A percentile compares a stretch with the other conserved stretches of the same genome.
phyloP scores from a whole-genome alignment of 2,329 filamentous ascomycete genomes.

The Pestalotiopsis sp. region DNA sequence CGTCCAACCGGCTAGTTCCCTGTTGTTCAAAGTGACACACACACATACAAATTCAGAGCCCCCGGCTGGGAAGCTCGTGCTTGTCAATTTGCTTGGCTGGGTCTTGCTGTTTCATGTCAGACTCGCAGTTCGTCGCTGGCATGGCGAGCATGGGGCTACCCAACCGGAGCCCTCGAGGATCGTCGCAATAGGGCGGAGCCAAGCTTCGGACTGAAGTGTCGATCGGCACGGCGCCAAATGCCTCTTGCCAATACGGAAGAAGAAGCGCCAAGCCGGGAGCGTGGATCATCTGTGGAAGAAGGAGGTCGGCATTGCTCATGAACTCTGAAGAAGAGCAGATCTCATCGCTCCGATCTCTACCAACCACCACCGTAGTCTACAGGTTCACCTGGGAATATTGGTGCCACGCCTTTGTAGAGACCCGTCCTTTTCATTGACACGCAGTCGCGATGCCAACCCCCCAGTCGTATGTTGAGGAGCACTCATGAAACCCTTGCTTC shows the following conservation, averaged over 20 bases:
- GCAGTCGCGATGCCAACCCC: not conserved
- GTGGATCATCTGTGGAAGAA: not conserved
- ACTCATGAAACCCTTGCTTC: not conserved
- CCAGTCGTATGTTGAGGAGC: not conserved
- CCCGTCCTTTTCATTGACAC: not conserved
- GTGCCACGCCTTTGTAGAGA: not conserved
- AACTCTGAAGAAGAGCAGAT: not conserved
- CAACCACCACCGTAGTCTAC: not conserved
- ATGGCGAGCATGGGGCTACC: not conserved
- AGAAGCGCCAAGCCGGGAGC: slow-evolving; percentile 3
- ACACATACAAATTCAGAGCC: not conserved
- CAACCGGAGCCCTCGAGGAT: not conserved
- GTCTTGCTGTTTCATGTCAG: not conserved
- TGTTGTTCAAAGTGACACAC: not conserved
- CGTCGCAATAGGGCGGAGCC: not conserved
- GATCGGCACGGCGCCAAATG: not conserved
- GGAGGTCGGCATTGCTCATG: not conserved
- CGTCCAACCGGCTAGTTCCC: not conserved
- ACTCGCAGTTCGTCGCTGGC: not conserved
- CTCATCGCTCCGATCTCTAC: not conserved
- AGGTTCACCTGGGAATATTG: not conserved
- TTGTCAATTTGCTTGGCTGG: not conserved
- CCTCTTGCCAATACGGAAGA: not conserved
- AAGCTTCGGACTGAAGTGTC: not conserved
- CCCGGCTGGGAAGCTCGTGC: not conserved